phyloP scores from a whole-genome alignment of 1,284 basidiomycete species.

The Sporisorium exsertum region DNA sequence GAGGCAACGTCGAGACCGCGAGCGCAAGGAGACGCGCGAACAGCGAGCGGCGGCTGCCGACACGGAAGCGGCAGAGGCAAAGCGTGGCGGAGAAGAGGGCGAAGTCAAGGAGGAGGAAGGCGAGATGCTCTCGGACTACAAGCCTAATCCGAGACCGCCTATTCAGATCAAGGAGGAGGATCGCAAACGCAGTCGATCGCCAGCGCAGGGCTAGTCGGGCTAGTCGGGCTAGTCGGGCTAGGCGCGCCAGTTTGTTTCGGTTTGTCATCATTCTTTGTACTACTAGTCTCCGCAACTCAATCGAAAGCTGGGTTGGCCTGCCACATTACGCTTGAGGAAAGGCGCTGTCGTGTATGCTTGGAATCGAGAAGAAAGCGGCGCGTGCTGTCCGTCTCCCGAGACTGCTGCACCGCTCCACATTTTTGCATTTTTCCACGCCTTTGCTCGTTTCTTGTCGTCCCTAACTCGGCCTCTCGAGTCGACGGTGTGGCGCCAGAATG shows the following conservation, averaged over 20 bases:
- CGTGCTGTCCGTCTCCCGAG: slow-evolving; percentile 22
- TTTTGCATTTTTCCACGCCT: slow-evolving; percentile 10
- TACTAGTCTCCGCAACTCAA: slow-evolving; percentile 11
- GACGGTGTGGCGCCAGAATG: slow-evolving; percentile 53
- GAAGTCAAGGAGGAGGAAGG: slow-evolving; percentile 37
- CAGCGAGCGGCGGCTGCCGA: slow-evolving; percentile 27
- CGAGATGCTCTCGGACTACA: slow-evolving; percentile 32
- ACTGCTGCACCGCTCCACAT: slow-evolving; percentile 17
- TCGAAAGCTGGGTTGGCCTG: slow-evolving; percentile 1
- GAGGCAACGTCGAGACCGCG: slow-evolving; percentile 46
- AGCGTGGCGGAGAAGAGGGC: slow-evolving; percentile 35
- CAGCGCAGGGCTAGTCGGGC: slow-evolving; percentile 14
- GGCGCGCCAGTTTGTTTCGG: not conserved
- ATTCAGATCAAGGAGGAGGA: slow-evolving; percentile 37
- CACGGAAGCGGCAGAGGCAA: slow-evolving; percentile 9
- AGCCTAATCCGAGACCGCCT: slow-evolving; percentile 11
- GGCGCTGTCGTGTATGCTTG: slow-evolving; percentile 5
- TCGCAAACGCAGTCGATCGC: slow-evolving; percentile 49
- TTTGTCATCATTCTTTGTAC: slow-evolving; percentile 14
- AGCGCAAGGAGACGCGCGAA: slow-evolving; percentile 49
- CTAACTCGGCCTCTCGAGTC: not conserved
- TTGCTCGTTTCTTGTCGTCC: not conserved
- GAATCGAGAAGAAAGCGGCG: slow-evolving; percentile 5
- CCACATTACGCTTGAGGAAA: not conserved
- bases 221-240: no score